These are phyloP conservation scores for Panicum virgatum DNA, from an alignment of 202 grass and related monocot genomes.

Conservation along the genomic window DNA sequence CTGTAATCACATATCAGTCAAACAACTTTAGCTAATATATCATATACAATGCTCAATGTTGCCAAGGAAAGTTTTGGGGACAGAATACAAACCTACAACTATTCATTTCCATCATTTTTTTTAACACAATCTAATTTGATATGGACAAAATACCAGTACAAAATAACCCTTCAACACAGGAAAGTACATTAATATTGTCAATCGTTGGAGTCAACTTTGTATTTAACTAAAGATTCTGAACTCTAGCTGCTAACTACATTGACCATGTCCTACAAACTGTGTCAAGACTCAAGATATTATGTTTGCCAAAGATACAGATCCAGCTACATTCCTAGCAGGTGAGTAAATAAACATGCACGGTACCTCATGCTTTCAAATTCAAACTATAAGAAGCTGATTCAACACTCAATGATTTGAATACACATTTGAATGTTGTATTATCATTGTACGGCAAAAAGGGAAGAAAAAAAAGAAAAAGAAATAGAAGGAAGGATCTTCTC, in stretches of 20 bases:
- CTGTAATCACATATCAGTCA: neutral
- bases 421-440: neutral
- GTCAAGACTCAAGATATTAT: neutral
- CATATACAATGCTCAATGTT: neutral
- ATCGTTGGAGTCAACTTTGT: neutral
- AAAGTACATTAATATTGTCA: neutral
- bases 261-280: neutral
- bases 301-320: slow-evolving; percentile 10
- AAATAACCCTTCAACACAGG: neutral
- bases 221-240: slow-evolving; percentile 31
- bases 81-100: neutral
- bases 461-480: neutral
- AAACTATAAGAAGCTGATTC: neutral
- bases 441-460: neutral
- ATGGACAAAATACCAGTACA: neutral
- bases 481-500: neutral
- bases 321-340: neutral
- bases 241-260: neutral
- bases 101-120: neutral
- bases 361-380: neutral
- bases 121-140: slow-evolving; percentile 17
- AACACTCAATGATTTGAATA: neutral
- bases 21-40: slow-evolving; percentile 11
- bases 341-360: neutral
- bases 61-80: neutral